Conservation (phyloP, 2,329 filamentous ascomycete species). For the Eutypella sp. region DNA sequence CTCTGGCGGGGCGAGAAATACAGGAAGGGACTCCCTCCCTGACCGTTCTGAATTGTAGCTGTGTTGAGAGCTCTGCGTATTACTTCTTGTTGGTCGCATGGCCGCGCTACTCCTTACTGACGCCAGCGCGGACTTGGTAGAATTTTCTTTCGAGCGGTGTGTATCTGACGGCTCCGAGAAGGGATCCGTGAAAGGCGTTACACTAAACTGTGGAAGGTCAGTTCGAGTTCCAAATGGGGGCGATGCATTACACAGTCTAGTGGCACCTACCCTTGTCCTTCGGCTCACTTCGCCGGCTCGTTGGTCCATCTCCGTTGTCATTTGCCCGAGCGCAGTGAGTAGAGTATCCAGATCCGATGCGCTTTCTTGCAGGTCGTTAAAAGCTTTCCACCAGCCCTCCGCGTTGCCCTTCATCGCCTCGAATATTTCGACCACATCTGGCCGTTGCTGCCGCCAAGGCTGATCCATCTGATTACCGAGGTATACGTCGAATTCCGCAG, state of each 20-base stretch:
- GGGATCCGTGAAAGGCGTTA: conserved; percentile 23
- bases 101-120: conserved; percentile 15
- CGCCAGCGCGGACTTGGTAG: conserved; percentile 14
- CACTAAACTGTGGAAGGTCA: conserved; percentile 21
- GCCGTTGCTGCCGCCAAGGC: conserved; percentile 56
- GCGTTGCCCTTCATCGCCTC: conserved; percentile 90
- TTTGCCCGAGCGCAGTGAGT: conserved; percentile 67
- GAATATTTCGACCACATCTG: conserved; percentile 66
- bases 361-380: conserved; percentile 70
- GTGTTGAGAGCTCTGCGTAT: conserved; percentile 17
- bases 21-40: conserved; percentile 22
- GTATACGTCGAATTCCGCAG: conserved; percentile 72
- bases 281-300: conserved; percentile 80
- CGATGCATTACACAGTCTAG: conserved; percentile 2
- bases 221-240: conserved; percentile 4
- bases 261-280: conserved; percentile 60
- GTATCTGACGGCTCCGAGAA: conserved; percentile 10
- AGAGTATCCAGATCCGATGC: conserved; percentile 64
- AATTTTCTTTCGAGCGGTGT: conserved; percentile 11
- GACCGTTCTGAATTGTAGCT: conserved; percentile 18
- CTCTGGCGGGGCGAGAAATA: conserved; percentile 22
- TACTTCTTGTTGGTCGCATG: conserved; percentile 15
- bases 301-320: conserved; percentile 81
- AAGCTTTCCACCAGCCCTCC: conserved; percentile 81
- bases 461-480: conserved; percentile 61